Conservation (phyloP, 225 moss, liverwort and hornwort species). For the Polytrichum formosum region DNA sequence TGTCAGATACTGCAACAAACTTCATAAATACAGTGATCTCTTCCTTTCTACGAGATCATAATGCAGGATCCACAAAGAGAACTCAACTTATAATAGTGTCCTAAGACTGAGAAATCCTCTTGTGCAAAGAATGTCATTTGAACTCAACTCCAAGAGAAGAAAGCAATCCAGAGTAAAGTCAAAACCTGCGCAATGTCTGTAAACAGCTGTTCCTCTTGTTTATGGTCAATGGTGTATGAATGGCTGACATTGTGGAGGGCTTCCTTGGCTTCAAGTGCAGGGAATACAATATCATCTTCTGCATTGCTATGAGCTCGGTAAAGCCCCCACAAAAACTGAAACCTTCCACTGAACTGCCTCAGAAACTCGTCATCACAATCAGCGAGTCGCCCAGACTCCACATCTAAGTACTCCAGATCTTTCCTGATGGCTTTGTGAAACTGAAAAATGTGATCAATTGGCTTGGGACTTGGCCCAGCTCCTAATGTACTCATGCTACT, state of each 20-base stretch:
- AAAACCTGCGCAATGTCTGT: conserved; percentile 79
- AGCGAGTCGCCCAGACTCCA: conserved; percentile 80
- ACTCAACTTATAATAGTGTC: too few species aligned
- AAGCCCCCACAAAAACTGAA: conserved; percentile 92
- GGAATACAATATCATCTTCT: conserved; percentile 98
- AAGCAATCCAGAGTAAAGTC: background rate
- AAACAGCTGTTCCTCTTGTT: conserved; percentile 95
- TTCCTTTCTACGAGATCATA: too few species aligned
- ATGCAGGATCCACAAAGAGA: too few species aligned
- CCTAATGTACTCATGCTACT: conserved; percentile 51
- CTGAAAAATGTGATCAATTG: conserved; percentile 98
- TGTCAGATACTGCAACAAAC: background rate
- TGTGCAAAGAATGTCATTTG: background rate
- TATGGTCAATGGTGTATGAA: conserved; percentile 97
- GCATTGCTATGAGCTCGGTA: conserved; percentile 99
- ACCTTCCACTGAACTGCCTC: conserved; percentile 87
- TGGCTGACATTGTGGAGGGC: conserved; percentile 95
- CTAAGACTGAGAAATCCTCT: background rate
- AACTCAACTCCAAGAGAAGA: too few species aligned
- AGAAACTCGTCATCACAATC: conserved; percentile 96
- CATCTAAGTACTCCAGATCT: conserved; percentile 91
- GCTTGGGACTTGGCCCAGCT: conserved; percentile 76
- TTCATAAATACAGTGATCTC: too few species aligned
- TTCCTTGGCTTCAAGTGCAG: conserved; percentile 96
- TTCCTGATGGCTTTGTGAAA: conserved; percentile 98